phyloP scores from a whole-genome alignment of 2,329 filamentous ascomycete species.

The Aspergillus sp. region DNA sequence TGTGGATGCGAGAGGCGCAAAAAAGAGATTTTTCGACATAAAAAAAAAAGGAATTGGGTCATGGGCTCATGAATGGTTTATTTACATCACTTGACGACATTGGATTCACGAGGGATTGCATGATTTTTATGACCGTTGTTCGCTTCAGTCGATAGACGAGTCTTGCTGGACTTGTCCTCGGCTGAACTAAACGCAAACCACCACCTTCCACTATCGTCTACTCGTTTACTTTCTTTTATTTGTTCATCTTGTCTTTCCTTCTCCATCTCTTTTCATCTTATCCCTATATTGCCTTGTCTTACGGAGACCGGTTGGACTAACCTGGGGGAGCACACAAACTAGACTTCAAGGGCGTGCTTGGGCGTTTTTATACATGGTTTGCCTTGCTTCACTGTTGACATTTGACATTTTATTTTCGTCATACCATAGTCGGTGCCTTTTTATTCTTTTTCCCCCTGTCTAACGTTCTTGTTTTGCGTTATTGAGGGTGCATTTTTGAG shows the following conservation, averaged over 20 bases:
- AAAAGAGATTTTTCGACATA: slow-evolving; percentile 2
- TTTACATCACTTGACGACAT: slow-evolving; percentile 18
- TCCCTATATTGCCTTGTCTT: slow-evolving; percentile 1
- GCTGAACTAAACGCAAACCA: too few species aligned
- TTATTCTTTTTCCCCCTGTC: neutral
- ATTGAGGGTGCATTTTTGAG: neutral
- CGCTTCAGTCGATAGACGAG: neutral
- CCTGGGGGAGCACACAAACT: too few species aligned
- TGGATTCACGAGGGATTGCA: slow-evolving; percentile 22
- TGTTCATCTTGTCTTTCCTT: slow-evolving; percentile 1
- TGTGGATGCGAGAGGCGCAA: slow-evolving; percentile 6
- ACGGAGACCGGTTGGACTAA: neutral
- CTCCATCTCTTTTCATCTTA: slow-evolving; percentile 6
- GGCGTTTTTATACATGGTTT: slow-evolving; percentile 1
- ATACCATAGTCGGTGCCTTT: neutral
- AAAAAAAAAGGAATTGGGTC: slow-evolving; percentile 6
- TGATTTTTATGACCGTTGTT: slow-evolving; percentile 22
- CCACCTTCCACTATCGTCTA: too few species aligned
- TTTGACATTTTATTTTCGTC: neutral
- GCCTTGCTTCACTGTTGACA: neutral
- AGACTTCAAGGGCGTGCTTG: slow-evolving; percentile 1
- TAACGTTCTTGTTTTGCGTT: neutral
- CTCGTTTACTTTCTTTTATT: too few species aligned
- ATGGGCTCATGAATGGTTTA: slow-evolving; percentile 20
- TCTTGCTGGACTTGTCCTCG: too few species aligned